Percentiles rank a stretch among this genome's conserved stretches.
Evolutionary conservation across 768 basidiomycete genomes (phyloP).

Genomic region (Plicaturopsis crispa): DNA sequence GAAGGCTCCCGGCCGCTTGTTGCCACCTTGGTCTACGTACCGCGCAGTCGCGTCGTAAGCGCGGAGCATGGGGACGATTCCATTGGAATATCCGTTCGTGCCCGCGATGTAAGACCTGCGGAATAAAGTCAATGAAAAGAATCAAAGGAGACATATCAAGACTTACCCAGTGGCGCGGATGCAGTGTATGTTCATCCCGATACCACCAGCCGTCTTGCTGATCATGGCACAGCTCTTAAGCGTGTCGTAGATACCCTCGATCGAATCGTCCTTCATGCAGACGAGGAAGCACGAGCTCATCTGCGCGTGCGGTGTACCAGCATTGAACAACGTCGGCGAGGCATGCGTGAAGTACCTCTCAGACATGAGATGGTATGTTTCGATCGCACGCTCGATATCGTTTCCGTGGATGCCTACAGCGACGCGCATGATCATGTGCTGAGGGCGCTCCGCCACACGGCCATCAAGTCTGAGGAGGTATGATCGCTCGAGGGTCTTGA

Average conservation of each 20-base stretch:
- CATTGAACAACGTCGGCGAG: slow-evolving; percentile 96
- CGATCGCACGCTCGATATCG: slow-evolving; percentile 81
- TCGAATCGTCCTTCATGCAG: slow-evolving; percentile 97
- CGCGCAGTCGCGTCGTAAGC: slow-evolving; percentile 97
- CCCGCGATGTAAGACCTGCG: slow-evolving; percentile 94
- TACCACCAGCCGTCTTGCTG: slow-evolving; percentile 98
- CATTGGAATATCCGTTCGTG: slow-evolving; percentile 98
- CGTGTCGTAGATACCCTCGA: slow-evolving; percentile 98
- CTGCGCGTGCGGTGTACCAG: slow-evolving; percentile 93
- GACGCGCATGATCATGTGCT: slow-evolving; percentile 99
- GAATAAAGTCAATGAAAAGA: slow-evolving; percentile 4
- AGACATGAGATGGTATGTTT: slow-evolving; percentile 96
- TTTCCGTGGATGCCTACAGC: slow-evolving; percentile 93
- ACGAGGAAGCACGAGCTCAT: slow-evolving; percentile 96
- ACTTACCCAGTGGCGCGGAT: slow-evolving; percentile 90
- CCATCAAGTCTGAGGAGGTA: slow-evolving; percentile 94
- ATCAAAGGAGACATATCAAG: neutral
- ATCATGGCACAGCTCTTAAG: slow-evolving; percentile 98
- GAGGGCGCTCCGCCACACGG: slow-evolving; percentile 93
- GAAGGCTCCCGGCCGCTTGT: slow-evolving; percentile 98
- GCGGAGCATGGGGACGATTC: slow-evolving; percentile 98
- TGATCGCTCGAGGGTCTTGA: slow-evolving; percentile 98
- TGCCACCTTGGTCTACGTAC: slow-evolving; percentile 98
- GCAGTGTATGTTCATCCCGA: slow-evolving; percentile 92
- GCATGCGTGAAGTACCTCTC: slow-evolving; percentile 98